A percentile compares a stretch with the other conserved stretches of the same genome.
Conservation (phyloP, 176 grass and related monocot species). For the Phyllostachys edulis region DNA sequence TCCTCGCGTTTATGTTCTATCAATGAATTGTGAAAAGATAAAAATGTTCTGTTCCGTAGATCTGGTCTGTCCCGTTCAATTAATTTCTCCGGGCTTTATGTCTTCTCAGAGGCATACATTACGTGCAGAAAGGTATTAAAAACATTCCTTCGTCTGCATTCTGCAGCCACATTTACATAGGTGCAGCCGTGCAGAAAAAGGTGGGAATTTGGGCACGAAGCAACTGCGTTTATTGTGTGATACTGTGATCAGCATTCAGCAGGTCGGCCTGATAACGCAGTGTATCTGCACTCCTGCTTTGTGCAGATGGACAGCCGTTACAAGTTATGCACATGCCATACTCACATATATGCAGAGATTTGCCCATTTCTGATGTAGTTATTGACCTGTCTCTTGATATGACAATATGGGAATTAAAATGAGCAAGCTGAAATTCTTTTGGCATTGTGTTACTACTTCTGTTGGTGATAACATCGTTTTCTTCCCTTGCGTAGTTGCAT, state of each 20-base stretch:
- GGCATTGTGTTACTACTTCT: neutral
- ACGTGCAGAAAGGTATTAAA: neutral
- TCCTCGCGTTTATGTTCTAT: neutral
- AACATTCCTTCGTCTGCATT: neutral
- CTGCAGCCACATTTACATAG: conserved; percentile 16
- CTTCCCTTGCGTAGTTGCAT: neutral
- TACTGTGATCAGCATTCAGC: neutral
- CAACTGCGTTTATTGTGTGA: neutral
- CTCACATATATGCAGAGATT: neutral
- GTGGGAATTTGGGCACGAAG: conserved; percentile 10
- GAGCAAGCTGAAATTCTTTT: neutral
- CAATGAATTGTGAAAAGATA: neutral
- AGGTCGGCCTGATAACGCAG: neutral
- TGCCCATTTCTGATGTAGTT: neutral
- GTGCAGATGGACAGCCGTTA: neutral
- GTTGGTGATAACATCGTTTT: neutral
- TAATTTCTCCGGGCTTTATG: conserved; percentile 6
- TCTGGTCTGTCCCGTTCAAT: neutral
- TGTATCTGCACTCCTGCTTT: neutral
- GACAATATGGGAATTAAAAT: neutral
- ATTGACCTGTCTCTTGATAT: neutral
- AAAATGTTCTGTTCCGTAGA: neutral
- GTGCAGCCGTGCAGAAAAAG: conserved; percentile 5
- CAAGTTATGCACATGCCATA: neutral
- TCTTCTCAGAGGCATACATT: conserved; percentile 8